Conservation (phyloP, 805 yeast species). For the Aciculoconidium aculeatum region DNA sequence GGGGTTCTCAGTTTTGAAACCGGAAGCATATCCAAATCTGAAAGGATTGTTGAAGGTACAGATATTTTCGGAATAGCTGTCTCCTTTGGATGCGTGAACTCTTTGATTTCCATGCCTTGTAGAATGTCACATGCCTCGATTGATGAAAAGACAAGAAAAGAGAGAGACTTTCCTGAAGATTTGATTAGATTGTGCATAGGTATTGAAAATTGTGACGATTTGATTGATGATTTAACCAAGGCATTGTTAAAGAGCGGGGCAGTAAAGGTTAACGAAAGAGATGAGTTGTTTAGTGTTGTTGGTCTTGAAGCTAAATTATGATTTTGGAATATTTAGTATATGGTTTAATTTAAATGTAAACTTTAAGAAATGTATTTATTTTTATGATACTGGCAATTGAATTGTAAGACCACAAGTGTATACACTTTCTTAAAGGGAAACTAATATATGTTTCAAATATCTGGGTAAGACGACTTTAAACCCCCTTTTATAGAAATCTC, state of each 20-base stretch:
- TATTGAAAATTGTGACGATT: conserved; percentile 75
- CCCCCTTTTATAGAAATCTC: no score
- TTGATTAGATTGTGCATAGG: conserved; percentile 87
- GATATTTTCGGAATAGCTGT: conserved; percentile 84
- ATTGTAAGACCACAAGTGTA: no score
- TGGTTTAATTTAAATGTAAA: conserved; percentile 12
- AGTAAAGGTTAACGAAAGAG: conserved; percentile 33
- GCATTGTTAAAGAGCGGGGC: conserved; percentile 69
- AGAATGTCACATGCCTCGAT: conserved; percentile 97
- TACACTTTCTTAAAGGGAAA: no score
- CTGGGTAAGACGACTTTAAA: no score
- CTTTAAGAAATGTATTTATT: conserved; percentile 1
- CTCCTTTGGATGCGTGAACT: conserved; percentile 90
- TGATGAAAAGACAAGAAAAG: conserved; percentile 78
- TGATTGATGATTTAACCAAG: conserved; percentile 70
- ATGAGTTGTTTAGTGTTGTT: conserved; percentile 36
- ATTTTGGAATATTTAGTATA: conserved; percentile 43
- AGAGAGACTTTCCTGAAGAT: conserved; percentile 90
- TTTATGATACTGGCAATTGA: no score
- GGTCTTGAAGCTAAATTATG: conserved; percentile 24
- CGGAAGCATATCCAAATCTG: conserved; percentile 60
- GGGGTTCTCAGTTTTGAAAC: conserved; percentile 89
- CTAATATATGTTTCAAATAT: no score
- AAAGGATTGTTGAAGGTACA: conserved; percentile 68
- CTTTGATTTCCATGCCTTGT: conserved; percentile 90